Base-by-base conservation (phyloP, 176 grass and related monocot genomes). In the Oryza brachyantha region DNA sequence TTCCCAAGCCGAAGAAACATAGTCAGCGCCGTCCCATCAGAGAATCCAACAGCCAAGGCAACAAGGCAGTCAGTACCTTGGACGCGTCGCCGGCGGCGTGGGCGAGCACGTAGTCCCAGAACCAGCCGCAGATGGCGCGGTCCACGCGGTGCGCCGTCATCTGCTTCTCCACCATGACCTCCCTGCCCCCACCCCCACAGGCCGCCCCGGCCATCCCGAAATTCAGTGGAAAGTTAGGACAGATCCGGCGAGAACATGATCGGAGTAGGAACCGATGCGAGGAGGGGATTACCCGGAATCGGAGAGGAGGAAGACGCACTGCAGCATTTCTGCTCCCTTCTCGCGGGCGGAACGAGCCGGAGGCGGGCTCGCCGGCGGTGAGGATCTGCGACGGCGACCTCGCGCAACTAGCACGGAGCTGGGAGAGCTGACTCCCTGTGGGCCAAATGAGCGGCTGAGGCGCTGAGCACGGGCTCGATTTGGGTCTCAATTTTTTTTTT, bases 151-250 rank as follows among this genome's bases (percentile, higher is more conserved):
- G 96, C 21, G 74, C 90, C 22, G 81, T 77, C 96, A 91, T 94
- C 85, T 98, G 92, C 83, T 98, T 94, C 88, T 98, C 96, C 73
- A 98, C 82, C 83, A 98, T 88, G 83, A 98, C 92, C 88, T 98
- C 92, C 85, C 96, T 94, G 74, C 27, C 37, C n/a, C n/a, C n/a
- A n/a, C n/a, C n/a, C n/a, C n/a, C n/a, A n/a, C n/a, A 26, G 2
- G 45, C 46, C 14, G 40, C 40, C 40, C 40, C 40, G 38, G 42
- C 13, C 42, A 45, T 0, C 1, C 45, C 3, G 2, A 60, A 50
- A 57, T 66, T 83, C 68, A 78, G 40, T 32, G 31, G 31, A 32
- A 32, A 32, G 11, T 26, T 21, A 4, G 54, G 26, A 40, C 62
- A 64, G 70, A 88, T 88, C 83, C 75, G 63, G 48, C 32, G 12